These are phyloP conservation scores for Lasiodiplodia citricola DNA, from an alignment of 2,329 filamentous ascomycete species.

Conservation along the genomic window DNA sequence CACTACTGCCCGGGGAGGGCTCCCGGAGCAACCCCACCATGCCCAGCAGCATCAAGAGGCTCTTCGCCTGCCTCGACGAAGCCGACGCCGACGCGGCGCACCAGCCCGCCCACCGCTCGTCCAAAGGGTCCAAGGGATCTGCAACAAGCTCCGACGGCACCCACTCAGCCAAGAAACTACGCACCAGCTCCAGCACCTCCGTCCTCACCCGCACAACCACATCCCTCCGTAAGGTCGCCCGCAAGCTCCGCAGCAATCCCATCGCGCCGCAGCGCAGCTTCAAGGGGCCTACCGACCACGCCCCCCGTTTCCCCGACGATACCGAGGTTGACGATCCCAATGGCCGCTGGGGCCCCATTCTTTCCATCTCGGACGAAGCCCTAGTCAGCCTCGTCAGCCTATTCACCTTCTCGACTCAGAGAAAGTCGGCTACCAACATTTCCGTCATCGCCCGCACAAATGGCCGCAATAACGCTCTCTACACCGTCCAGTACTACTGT, in stretches of 20 bases:
- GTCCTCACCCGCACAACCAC: background rate
- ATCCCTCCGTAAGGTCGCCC: background rate
- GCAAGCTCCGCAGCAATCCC: background rate
- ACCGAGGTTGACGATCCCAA: background rate
- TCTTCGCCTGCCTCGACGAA: background rate
- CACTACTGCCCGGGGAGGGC: background rate
- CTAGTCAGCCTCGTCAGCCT: background rate
- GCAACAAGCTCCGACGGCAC: background rate
- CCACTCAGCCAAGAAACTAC: background rate
- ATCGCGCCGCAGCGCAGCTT: background rate
- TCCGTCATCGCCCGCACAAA: background rate
- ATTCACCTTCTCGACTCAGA: slow-evolving; percentile 13
- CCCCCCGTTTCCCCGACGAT: background rate
- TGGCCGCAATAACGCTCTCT: slow-evolving; percentile 5
- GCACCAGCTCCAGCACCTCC: too few relatives aligned
- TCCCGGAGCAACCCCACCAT: background rate
- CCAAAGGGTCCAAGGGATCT: background rate
- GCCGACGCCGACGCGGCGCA: background rate
- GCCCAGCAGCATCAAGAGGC: background rate
- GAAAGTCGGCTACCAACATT: background rate
- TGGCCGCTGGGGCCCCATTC: background rate
- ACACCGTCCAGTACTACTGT: background rate
- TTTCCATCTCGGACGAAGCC: background rate
- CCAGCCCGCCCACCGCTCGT: background rate
- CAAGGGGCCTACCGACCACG: background rate